Base-by-base conservation (phyloP, 1,284 basidiomycete species). In the Cystobasidium sp. region DNA sequence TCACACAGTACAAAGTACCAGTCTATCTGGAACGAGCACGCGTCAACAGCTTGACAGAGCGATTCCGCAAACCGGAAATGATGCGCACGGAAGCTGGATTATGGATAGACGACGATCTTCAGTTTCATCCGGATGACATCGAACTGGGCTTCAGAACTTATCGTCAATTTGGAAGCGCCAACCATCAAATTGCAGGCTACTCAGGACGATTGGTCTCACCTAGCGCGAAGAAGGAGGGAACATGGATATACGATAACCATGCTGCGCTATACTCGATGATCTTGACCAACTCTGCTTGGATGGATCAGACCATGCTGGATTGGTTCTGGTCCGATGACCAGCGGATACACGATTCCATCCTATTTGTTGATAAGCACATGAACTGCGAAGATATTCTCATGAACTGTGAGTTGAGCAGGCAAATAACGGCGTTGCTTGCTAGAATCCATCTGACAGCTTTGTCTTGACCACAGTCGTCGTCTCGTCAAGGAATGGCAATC, bases 321-420 rank as follows among this genome's bases (percentile, higher is more conserved):
- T 71, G 69, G 69, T 71, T 71, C 24, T 71, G 69, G 69, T n/a
- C 52, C 31, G 49, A 62, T 16, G 69, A 71, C 49, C 55, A 71
- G 44, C 44, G 61, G 31, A 71, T 71, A 41, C 52, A 67, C 20
- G 39, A 62, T 18, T 56, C 56, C 14, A 67, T 74, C 12, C 20
- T 44, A 7, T 74, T 68, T 24, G 71, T 74, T 9, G 71, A 74
- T 20, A 47, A 51, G 41, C 71, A 74, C 44, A 74, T 68, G 71
- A 74, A 74, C 44, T 74, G 71, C 71, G 71, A 74, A 49, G 71
- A 74, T 41, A 74, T 74, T 37, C 44, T 74, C 9, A 74, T 74
- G 71, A 71, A 71, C 61, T 71, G 69, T 71, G 18, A 63, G 69
- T 41, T 12, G 18, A 37, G 6, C 43, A 1, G 6, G 37, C n/a